Conservation (phyloP, 164 flowering plant genomes). For the Vitis rotundifolia region DNA sequence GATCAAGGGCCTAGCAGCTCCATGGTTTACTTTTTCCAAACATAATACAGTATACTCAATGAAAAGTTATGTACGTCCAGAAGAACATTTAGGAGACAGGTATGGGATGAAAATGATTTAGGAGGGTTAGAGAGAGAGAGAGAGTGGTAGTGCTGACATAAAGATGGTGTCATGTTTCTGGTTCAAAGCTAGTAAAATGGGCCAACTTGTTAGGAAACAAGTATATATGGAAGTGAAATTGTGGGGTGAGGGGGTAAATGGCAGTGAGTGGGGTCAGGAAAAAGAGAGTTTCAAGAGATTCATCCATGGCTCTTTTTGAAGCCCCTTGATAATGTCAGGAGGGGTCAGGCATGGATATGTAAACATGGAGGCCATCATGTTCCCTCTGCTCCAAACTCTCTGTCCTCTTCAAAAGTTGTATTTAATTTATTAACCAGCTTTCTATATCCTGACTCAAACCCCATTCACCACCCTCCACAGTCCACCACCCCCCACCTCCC, state of each 20-base stretch:
- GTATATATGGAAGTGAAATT: neutral
- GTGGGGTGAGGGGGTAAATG: neutral
- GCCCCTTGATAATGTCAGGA: slow-evolving; percentile 27
- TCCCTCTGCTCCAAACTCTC: slow-evolving; percentile 52
- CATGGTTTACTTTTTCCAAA: no score
- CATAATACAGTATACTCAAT: no score
- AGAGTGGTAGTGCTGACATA: slow-evolving; percentile 24
- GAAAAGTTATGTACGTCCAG: no score
- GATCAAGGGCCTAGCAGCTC: no score
- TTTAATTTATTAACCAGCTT: slow-evolving; percentile 33
- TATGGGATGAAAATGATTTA: no score
- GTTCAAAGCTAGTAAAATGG: neutral
- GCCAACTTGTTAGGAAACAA: slow-evolving; percentile 3
- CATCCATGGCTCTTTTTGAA: slow-evolving; percentile 12
- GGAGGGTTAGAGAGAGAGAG: neutral
- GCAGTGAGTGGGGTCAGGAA: slow-evolving; percentile 7
- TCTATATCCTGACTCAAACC: slow-evolving; percentile 26
- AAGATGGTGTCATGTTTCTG: slow-evolving; percentile 28
- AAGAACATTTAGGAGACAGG: no score
- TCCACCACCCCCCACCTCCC: neutral
- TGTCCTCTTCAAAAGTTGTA: slow-evolving; percentile 31
- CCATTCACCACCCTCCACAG: neutral
- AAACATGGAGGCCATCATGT: slow-evolving; percentile 77
- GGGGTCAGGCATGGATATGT: slow-evolving; percentile 38
- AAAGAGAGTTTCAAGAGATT: slow-evolving; percentile 34